Conservation (phyloP, 2,329 filamentous ascomycete species). For the Aspergillus sp. region DNA sequence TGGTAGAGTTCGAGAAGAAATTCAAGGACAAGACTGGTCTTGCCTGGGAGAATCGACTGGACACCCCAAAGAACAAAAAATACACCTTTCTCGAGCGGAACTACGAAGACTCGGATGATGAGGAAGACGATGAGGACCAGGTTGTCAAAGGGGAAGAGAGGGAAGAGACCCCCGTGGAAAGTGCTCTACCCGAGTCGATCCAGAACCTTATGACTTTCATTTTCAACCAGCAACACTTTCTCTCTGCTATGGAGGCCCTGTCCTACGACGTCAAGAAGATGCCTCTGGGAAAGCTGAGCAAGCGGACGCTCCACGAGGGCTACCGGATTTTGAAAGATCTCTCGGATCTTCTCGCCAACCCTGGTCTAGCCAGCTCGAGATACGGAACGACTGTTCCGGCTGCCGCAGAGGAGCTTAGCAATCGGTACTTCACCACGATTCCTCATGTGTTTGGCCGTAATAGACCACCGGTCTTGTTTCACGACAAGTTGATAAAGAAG, state of each 20-base stretch:
- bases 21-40: conserved; percentile 53
- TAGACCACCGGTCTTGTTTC: conserved; percentile 61
- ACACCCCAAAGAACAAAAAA: conserved; percentile 47
- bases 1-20: conserved; percentile 46
- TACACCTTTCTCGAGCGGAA: conserved; percentile 76
- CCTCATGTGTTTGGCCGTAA: conserved; percentile 73
- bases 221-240: conserved; percentile 70
- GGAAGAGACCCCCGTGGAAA: conserved; percentile 41
- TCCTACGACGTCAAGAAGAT: conserved; percentile 57
- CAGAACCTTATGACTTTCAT: conserved; percentile 72
- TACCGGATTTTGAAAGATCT: conserved; percentile 73
- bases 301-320: conserved; percentile 65
- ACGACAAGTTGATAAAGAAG: conserved; percentile 54
- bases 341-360: conserved; percentile 57
- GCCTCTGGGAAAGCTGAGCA: conserved; percentile 77
- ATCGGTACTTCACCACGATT: conserved; percentile 73
- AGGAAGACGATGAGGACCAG: conserved; percentile 31
- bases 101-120: conserved; percentile 55
- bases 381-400: conserved; percentile 33
- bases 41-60: conserved; percentile 43
- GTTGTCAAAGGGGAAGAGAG: conserved; percentile 30
- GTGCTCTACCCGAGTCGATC: conserved; percentile 53
- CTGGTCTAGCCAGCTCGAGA: conserved; percentile 38
- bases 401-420: conserved; percentile 61
- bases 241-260: conserved; percentile 43